Base-by-base conservation (phyloP, 176 grass and related monocot genomes). In the Aegilops sharonensis region DNA sequence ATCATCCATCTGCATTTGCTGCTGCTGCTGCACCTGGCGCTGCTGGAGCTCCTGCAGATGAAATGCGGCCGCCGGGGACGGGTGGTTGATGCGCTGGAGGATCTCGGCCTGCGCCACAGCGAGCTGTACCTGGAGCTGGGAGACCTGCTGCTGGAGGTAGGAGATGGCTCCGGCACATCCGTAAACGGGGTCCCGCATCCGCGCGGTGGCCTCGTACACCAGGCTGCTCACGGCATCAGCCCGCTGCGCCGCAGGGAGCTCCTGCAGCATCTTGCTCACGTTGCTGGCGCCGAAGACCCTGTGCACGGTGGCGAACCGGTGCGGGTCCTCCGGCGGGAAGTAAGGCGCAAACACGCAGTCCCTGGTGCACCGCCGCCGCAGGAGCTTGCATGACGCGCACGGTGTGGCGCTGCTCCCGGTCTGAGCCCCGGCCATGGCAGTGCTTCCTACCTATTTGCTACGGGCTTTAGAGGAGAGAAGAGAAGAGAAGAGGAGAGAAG, bases 251-350 rank as follows among this genome's bases (percentile, higher is more conserved):
- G 85, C 75, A 2, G 95, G 89, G 5, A 94, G 83, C 23, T 97
- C 95, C 89, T 92, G 67, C 6, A 98, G 90, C 93, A 98, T 98
- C 91, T 93, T 98, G 93, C 93, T 90, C 54, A 98, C 87, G 61
- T 98, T 98, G 93, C 93, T 95, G 66, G 95, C 93, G 47, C 95
- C 93, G 39, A 98, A 98, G 43, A 98, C 89, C 60, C 85, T 90
- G 77, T 98, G 95, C 9, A 98, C 95, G 12, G 90, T 92, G 42
- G 85, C 93, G 35, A 98, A 98, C 42, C 84, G 87, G 40, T 89
- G 91, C 3, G 93, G 93, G 20, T 95, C 93, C 63, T 97, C 94
- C 4, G 92, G 90, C 3, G 90, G 90, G 82, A 94, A 94, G 85
- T 94, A 94, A 9, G 92, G 93, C 21, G 93, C 90, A 25, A 94